Base-by-base conservation (phyloP, 306 rosid species). In the Neltuma alba region DNA sequence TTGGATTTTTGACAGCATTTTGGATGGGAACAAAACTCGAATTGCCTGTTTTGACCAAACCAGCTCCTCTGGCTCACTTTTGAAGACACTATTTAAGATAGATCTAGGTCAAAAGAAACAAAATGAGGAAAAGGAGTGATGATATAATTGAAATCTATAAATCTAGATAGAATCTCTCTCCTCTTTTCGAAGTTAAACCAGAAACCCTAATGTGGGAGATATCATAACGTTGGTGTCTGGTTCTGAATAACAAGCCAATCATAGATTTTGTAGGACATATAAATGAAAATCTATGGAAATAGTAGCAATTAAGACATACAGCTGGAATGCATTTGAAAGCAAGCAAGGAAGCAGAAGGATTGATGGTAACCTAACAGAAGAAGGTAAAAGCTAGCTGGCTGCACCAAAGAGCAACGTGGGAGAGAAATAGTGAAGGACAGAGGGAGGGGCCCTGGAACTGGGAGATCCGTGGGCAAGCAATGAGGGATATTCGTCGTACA, bases 381-480 rank as follows among this genome's bases (percentile, higher is more conserved):
- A 33, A 10, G 31, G 25, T 0, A 33, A n/a, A 16, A 7, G 25
- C 70, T 18, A 64, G 45, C 65, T 62, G 83, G 57, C 25, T 0
- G 57, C 25, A 23, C 11, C 30, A 72, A 4, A 72, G 31, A 33
- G 64, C 33, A n/a, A 47, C 16, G 76, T 71, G 76, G 40, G 42
- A 3, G 33, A 2, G 1, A 63, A 16, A 4, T 63, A 31, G 21
- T 30, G 76, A 27, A 72, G 72, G 30, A 18, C 58, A 20, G 73
- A 31, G n/a, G 58, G 68, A 63, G 70, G 66, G 76, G 66, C 80
- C 68, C 62, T 77, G 55, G 33, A 57, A 14, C 25, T 68, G 7
- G 55, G 66, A 57, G 67, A 70, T 52, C 62, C 78, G 81, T 78
- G 47, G 76, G 37, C 86, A 70, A 66, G 60, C 12, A 52, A 75